Conservation (phyloP, 2,329 filamentous ascomycete genomes). For the Alternaria consortialis region DNA sequence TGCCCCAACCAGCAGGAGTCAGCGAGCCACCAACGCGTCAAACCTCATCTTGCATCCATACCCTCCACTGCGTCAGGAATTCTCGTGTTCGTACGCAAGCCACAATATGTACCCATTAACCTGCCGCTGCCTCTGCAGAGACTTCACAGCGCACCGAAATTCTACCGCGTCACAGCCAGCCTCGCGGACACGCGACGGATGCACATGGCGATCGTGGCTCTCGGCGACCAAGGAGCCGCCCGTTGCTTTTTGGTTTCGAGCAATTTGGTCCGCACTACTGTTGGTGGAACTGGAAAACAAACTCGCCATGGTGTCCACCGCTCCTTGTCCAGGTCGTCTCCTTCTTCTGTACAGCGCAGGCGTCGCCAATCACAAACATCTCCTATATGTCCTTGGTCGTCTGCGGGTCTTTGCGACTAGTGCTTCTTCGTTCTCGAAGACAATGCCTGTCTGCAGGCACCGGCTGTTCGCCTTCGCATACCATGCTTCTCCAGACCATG, state of each 20-base stretch:
- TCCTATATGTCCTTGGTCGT: constrained; percentile 1
- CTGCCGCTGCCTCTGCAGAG: constrained; percentile 1
- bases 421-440: constrained; percentile 17
- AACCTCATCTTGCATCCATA: constrained; percentile 1
- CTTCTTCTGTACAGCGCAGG: not conserved
- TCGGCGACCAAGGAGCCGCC: not conserved
- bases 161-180: constrained; percentile 3
- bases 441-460: constrained; percentile 30
- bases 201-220: not conserved
- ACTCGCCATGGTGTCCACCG: not conserved
- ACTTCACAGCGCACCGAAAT: constrained; percentile 7
- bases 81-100: constrained; percentile 18
- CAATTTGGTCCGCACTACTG: not conserved
- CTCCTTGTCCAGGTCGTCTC: not conserved
- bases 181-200: constrained; percentile 5
- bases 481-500: constrained; percentile 11
- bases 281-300: constrained; percentile 8
- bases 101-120: constrained; percentile 26
- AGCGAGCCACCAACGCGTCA: constrained; percentile 6
- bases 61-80: constrained; percentile 9
- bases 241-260: constrained; percentile 12
- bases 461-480: constrained; percentile 18
- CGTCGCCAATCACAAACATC: constrained; percentile 4
- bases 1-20: not conserved
- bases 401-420: constrained; percentile 12